Conservation (phyloP, 306 rosid species). For the Malus fusca region DNA sequence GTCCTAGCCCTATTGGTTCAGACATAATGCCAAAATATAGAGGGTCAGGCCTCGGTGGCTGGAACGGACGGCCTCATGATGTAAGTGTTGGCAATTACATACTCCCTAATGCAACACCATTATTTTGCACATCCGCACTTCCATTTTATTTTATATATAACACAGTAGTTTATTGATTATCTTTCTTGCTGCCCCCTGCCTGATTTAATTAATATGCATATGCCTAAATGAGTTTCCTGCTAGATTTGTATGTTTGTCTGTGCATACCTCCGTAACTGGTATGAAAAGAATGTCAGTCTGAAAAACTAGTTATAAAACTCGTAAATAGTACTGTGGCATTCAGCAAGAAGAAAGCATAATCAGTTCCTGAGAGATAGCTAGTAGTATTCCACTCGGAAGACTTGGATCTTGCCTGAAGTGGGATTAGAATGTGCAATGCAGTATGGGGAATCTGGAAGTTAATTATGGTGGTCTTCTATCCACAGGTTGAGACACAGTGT, state of each 20-base stretch:
- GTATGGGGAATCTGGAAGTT: conserved; percentile 2
- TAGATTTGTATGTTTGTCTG: neutral
- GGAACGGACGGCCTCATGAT: conserved; percentile 81
- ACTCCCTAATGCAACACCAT: neutral
- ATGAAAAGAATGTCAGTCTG: neutral
- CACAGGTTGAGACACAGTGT: conserved; percentile 4
- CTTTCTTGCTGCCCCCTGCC: neutral
- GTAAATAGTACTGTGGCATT: neutral
- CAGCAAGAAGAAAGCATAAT: neutral
- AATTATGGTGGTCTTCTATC: conserved; percentile 12
- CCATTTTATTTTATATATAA: neutral
- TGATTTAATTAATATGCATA: neutral
- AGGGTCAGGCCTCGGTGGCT: conserved; percentile 63
- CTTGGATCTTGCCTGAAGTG: conserved; percentile 5
- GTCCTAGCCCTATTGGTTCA: conserved; percentile 95
- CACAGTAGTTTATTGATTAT: neutral
- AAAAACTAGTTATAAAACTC: neutral
- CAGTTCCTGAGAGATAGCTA: neutral
- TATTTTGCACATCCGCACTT: neutral
- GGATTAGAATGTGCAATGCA: neutral
- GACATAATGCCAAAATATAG: conserved; percentile 67
- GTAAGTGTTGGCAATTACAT: conserved; percentile 25
- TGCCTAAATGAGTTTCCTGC: neutral
- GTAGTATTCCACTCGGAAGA: conserved; percentile 2
- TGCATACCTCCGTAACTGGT: neutral